Percentiles rank a stretch among this genome's conserved stretches.
phyloP scores from a whole-genome alignment of 2,329 filamentous ascomycete species.

The Penicillium polonicum region DNA sequence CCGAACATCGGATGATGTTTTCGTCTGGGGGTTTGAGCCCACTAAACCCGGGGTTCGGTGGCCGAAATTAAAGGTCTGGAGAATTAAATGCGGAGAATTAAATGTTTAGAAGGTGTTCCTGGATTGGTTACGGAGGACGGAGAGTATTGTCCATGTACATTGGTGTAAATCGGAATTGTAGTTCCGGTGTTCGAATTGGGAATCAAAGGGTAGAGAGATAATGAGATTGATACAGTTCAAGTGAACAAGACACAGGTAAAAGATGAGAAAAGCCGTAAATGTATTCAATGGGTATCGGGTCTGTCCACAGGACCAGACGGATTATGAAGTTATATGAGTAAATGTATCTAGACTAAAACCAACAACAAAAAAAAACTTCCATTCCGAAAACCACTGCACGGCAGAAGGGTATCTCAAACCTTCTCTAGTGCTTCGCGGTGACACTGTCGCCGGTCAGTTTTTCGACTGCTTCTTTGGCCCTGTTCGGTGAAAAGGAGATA shows the following conservation, averaged over 20 bases:
- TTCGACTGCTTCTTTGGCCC: conserved; percentile 65
- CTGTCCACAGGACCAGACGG: conserved; percentile 8
- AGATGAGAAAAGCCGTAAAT: background rate
- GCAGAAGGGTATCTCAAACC: conserved; percentile 42
- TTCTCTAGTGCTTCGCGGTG: conserved; percentile 62
- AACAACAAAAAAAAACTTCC: conserved; percentile 3
- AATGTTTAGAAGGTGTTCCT: background rate
- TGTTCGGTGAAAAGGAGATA: conserved; percentile 34
- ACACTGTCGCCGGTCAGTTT: conserved; percentile 63
- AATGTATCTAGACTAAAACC: background rate
- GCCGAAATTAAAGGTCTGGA: background rate
- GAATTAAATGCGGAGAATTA: background rate
- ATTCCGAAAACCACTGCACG: conserved; percentile 22
- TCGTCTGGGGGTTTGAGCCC: background rate
- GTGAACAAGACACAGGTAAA: background rate
- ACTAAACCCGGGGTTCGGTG: background rate
- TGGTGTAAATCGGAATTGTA: background rate
- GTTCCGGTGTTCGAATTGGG: background rate
- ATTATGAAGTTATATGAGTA: conserved; percentile 16
- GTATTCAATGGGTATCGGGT: conserved; percentile 17
- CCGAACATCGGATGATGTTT: conserved; percentile 20
- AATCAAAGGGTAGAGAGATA: background rate
- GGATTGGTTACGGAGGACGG: background rate
- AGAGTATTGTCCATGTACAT: background rate
- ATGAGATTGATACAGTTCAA: background rate